Conservation (phyloP, 208 protist genomes). For the Plasmodiophora brassicae region DNA sequence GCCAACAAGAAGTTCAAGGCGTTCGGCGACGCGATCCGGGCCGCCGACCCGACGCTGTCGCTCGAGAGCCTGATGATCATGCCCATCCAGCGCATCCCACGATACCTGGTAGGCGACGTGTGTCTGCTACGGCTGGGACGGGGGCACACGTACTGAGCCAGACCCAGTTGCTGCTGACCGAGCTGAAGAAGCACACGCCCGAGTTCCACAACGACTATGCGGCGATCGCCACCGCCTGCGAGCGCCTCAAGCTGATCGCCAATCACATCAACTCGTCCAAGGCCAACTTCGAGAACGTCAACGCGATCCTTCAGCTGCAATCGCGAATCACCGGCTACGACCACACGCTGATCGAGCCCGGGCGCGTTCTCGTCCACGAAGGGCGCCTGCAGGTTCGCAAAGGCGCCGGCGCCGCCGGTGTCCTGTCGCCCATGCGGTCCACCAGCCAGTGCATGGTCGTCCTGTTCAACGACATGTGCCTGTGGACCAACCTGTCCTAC, state of each 20-base stretch:
- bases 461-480: constrained; percentile 1
- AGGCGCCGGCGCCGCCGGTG: neutral
- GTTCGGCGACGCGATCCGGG: neutral
- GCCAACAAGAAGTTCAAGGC: neutral
- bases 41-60: neutral
- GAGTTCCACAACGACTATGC: constrained; percentile 27
- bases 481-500: constrained; percentile 20
- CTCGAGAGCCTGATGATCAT: constrained; percentile 27
- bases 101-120: too few relatives aligned
- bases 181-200: constrained; percentile 26
- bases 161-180: constrained; percentile 3
- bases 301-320: neutral
- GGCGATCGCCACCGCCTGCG: neutral
- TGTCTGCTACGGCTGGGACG: too few relatives aligned
- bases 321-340: neutral
- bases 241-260: neutral
- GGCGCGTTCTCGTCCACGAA: neutral
- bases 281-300: constrained; percentile 32
- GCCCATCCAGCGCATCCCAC: constrained; percentile 13
- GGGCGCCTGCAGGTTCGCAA: neutral
- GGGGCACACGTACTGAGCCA: too few relatives aligned
- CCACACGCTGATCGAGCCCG: neutral
- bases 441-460: neutral
- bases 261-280: constrained; percentile 34
- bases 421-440: neutral